These are phyloP conservation scores for Dalbergia cultrata DNA, from an alignment of 306 rosid species.

Conservation along the genomic window DNA sequence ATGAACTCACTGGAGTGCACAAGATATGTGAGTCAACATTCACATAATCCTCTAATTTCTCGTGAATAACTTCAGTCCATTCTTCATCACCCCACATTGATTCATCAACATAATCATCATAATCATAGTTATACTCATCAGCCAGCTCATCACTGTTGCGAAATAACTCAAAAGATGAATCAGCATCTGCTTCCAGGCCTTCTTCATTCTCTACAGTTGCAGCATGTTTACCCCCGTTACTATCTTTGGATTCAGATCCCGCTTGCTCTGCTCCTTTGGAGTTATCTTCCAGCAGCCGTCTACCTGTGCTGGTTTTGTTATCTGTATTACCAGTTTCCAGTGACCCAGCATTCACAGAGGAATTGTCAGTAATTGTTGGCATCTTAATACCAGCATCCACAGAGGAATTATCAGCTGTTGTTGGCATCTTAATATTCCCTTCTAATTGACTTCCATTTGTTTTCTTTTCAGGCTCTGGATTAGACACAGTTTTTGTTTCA, in stretches of 20 bases:
- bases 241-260: conserved; percentile 61
- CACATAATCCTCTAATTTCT: conserved; percentile 82
- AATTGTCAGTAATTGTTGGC: background rate
- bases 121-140: conserved; percentile 90
- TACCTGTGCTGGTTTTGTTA: conserved; percentile 64
- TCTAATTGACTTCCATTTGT: conserved; percentile 55
- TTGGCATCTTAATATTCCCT: conserved; percentile 36
- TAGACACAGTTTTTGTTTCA: conserved; percentile 45
- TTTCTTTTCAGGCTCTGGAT: conserved; percentile 52
- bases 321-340: conserved; percentile 52
- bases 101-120: conserved; percentile 91
- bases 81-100: conserved; percentile 98
- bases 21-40: conserved; percentile 86
- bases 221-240: conserved; percentile 60
- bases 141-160: conserved; percentile 86
- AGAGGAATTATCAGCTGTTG: background rate
- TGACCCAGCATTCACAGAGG: conserved; percentile 43
- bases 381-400: background rate
- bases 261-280: conserved; percentile 63
- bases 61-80: conserved; percentile 80
- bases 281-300: conserved; percentile 84
- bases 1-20: conserved; percentile 88
- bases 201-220: conserved; percentile 83
- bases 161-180: conserved; percentile 84
- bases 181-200: conserved; percentile 88